Evolutionary conservation across 495 filamentous ascomycete species (phyloP).

Genomic region (Trichoderma reesei): DNA sequence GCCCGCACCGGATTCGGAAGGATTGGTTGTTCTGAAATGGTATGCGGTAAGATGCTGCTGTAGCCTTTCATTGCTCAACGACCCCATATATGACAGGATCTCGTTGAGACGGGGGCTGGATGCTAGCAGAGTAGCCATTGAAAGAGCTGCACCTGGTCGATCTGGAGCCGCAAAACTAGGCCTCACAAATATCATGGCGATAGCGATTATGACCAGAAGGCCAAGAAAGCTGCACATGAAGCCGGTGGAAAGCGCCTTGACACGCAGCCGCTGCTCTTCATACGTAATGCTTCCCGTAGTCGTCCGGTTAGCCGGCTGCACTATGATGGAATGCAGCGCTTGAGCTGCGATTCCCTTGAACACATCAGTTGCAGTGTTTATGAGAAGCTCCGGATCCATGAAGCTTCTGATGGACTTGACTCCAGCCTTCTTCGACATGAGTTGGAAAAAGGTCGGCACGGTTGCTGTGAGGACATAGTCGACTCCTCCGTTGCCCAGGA

Average conservation of each 20-base stretch:
- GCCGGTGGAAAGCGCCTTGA: constrained; percentile 12
- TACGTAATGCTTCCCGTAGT: constrained; percentile 11
- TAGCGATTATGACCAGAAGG: constrained; percentile 10
- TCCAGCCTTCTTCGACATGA: constrained; percentile 12
- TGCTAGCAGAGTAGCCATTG: constrained; percentile 13
- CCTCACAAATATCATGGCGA: constrained; percentile 10
- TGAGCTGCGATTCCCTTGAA: constrained; percentile 15
- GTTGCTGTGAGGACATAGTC: constrained; percentile 13
- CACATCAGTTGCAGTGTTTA: constrained; percentile 8
- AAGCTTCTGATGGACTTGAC: constrained; percentile 11
- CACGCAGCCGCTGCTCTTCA: constrained; percentile 11
- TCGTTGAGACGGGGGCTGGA: constrained; percentile 9
- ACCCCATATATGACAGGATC: constrained; percentile 8
- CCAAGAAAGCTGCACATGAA: constrained; percentile 13
- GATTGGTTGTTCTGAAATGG: constrained; percentile 7
- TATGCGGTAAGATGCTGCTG: constrained; percentile 5
- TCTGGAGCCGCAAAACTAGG: constrained; percentile 11
- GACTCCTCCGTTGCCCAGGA: constrained; percentile 12
- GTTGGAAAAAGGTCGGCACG: constrained; percentile 15
- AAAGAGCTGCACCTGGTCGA: constrained; percentile 12
- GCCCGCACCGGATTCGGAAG: neutral
- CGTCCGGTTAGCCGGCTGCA: constrained; percentile 12
- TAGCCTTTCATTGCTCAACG: constrained; percentile 5
- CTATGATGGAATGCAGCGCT: constrained; percentile 8
- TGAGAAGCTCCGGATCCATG: constrained; percentile 13